Conservation (phyloP, 805 yeast genomes). For the Suhomyces faveliae region DNA sequence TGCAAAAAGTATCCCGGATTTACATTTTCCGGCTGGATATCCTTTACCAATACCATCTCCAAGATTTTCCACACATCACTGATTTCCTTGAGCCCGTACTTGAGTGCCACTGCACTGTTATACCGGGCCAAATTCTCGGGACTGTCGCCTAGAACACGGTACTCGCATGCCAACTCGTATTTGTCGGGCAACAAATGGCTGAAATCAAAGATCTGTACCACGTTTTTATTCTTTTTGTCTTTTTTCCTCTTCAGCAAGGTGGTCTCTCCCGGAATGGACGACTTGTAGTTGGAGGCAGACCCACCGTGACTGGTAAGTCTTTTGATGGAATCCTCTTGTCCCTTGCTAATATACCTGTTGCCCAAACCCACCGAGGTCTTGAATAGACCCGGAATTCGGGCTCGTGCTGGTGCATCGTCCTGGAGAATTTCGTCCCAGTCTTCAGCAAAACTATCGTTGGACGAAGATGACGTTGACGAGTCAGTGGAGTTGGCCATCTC, state of each 20-base stretch:
- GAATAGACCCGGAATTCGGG: constrained; percentile 53
- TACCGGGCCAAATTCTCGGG: constrained; percentile 65
- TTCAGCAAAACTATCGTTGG: constrained; percentile 61
- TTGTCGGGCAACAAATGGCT: constrained; percentile 72
- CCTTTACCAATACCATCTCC: constrained; percentile 45
- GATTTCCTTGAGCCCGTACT: constrained; percentile 58
- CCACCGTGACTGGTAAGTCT: constrained; percentile 40
- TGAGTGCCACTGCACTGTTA: constrained; percentile 69
- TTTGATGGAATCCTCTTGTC: constrained; percentile 27
- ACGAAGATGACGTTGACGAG: constrained; percentile 14
- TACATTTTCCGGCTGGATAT: constrained; percentile 25
- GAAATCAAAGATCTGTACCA: constrained; percentile 66
- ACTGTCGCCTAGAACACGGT: constrained; percentile 58
- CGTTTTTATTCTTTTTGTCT: constrained; percentile 42
- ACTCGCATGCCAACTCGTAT: constrained; percentile 65
- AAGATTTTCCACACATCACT: constrained; percentile 75
- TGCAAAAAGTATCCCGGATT: constrained; percentile 9
- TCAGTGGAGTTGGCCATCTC: constrained; percentile 12
- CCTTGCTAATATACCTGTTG: constrained; percentile 23
- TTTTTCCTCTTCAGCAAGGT: constrained; percentile 22
- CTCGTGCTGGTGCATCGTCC: constrained; percentile 52
- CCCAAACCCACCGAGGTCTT: constrained; percentile 42
- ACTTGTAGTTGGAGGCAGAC: constrained; percentile 33
- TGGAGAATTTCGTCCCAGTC: constrained; percentile 68
- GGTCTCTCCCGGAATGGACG: constrained; percentile 40